Percentiles rank a stretch among this genome's conserved stretches.
Evolutionary conservation across 1,284 basidiomycete species (phyloP).

Genomic region (Cutaneotrichosporon sp.): DNA sequence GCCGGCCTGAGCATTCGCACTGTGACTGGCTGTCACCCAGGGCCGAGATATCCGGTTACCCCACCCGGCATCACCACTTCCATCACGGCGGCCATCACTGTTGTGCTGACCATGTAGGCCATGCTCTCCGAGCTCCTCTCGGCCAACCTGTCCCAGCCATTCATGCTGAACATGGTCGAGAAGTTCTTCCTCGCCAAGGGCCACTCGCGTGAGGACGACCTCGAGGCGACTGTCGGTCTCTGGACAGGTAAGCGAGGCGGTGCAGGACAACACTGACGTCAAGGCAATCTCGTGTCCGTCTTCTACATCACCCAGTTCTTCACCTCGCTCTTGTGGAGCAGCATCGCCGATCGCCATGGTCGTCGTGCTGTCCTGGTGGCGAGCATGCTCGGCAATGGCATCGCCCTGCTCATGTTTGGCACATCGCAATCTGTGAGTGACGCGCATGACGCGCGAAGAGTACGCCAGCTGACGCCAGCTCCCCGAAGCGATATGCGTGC

Average conservation of each 20-base stretch:
- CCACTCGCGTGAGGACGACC: constrained; percentile 39
- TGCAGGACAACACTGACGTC: constrained; percentile 15
- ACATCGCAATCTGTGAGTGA: constrained; percentile 65
- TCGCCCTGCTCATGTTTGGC: constrained; percentile 67
- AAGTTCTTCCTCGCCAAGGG: constrained; percentile 51
- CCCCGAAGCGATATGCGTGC: constrained; percentile 78
- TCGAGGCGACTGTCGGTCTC: constrained; percentile 50
- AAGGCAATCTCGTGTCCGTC: constrained; percentile 55
- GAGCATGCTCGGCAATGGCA: constrained; percentile 75
- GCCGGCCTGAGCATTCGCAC: background rate
- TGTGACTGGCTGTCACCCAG: constrained; percentile 1
- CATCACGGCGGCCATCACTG: background rate
- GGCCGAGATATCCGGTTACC: background rate
- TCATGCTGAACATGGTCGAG: constrained; percentile 90
- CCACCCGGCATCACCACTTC: background rate
- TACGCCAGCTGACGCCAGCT: constrained; percentile 85
- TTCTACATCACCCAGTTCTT: constrained; percentile 68
- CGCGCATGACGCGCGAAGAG: constrained; percentile 54
- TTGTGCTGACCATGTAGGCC: constrained; percentile 58
- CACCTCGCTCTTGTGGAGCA: constrained; percentile 90
- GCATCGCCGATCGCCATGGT: constrained; percentile 88
- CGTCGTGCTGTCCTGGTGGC: constrained; percentile 79
- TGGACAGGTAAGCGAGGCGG: constrained; percentile 45
- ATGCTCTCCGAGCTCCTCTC: constrained; percentile 91
- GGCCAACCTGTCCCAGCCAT: constrained; percentile 86